phyloP scores from a whole-genome alignment of 2,329 filamentous ascomycete genomes.

The Claviceps lovelessii region DNA sequence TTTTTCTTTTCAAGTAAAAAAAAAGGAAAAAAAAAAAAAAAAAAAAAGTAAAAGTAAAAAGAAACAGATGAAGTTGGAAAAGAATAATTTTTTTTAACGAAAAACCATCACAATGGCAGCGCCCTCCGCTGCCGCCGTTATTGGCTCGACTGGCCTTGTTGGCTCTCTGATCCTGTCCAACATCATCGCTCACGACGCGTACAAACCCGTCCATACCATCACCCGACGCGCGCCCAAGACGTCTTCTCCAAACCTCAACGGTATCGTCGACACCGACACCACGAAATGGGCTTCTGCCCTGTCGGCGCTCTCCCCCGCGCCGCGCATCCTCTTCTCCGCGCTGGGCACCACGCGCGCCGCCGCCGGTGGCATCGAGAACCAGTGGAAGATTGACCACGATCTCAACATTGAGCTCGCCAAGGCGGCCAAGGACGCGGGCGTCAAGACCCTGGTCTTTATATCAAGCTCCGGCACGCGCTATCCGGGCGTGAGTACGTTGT shows the following conservation, averaged over 20 bases:
- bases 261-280: constrained; percentile 50
- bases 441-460: constrained; percentile 63
- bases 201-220: constrained; percentile 46
- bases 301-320: constrained; percentile 36
- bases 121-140: constrained; percentile 30
- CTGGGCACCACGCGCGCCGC: constrained; percentile 66
- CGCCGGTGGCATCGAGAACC: constrained; percentile 62
- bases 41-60: not conserved
- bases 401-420: constrained; percentile 67
- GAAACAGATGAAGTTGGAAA: not conserved
- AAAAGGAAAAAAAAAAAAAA: not conserved
- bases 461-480: constrained; percentile 40
- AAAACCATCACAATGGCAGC: not conserved
- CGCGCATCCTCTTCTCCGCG: constrained; percentile 57
- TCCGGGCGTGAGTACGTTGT: constrained; percentile 21
- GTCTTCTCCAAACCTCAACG: constrained; percentile 43
- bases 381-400: constrained; percentile 80
- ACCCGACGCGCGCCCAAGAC: constrained; percentile 49
- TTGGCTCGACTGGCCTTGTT: constrained; percentile 52
- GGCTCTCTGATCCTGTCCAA: constrained; percentile 60
- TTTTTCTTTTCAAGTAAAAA: not conserved
- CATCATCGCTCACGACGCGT: constrained; percentile 40
- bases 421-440: constrained; percentile 58
- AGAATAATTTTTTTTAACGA: not conserved
- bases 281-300: constrained; percentile 53